These are phyloP conservation scores for Puccinia sorghi DNA, from an alignment of 1,284 basidiomycete species.

Conservation along the genomic window DNA sequence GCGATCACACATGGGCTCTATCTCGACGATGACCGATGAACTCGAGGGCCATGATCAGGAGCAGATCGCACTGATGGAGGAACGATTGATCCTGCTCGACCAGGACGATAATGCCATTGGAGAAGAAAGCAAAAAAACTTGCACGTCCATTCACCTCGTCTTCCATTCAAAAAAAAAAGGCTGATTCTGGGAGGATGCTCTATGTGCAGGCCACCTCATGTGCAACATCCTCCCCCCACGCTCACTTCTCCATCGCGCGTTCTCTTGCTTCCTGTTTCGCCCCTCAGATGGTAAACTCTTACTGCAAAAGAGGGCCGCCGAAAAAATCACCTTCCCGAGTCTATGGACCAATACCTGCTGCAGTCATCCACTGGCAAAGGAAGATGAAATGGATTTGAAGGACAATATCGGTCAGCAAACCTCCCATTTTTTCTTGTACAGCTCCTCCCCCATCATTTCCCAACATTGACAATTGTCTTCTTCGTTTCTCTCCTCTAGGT, in stretches of 20 bases:
- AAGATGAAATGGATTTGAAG: constrained; percentile 71
- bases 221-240: constrained; percentile 74
- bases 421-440: neutral
- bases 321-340: constrained; percentile 99
- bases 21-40: constrained; percentile 10
- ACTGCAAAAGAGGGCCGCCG: constrained; percentile 87
- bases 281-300: constrained; percentile 92
- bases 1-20: neutral
- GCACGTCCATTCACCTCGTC: constrained; percentile 62
- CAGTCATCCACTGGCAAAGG: constrained; percentile 79
- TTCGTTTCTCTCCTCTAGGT: constrained; percentile 55
- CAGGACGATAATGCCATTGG: constrained; percentile 84
- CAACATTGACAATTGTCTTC: neutral
- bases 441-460: neutral
- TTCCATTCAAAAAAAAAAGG: neutral
- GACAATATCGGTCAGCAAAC: constrained; percentile 68
- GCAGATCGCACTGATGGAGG: constrained; percentile 83
- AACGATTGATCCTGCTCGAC: constrained; percentile 84
- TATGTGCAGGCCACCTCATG: constrained; percentile 98
- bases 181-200: no score
- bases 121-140: constrained; percentile 94
- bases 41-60: constrained; percentile 58
- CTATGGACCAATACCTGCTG: constrained; percentile 99
- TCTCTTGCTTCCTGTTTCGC: constrained; percentile 95
- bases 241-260: constrained; percentile 93